These are phyloP conservation scores for Scheffersomyces coipomensis DNA, from an alignment of 805 yeast genomes.

Conservation along the genomic window DNA sequence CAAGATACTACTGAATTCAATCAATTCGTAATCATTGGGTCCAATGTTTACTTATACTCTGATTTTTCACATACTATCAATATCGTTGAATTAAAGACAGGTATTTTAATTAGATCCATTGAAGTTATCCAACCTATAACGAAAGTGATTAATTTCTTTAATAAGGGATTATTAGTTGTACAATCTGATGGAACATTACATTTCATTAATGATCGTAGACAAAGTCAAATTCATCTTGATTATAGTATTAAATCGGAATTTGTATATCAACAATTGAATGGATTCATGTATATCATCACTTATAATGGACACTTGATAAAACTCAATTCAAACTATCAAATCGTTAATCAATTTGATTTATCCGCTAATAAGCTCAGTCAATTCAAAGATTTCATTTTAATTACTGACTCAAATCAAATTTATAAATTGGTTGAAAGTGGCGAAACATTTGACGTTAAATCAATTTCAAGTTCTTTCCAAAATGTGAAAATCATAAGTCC, in stretches of 20 bases:
- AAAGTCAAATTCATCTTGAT: neutral
- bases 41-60: neutral
- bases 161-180: slow-evolving; percentile 1
- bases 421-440: neutral
- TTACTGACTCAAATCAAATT: slow-evolving; percentile 2
- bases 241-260: too few relatives aligned
- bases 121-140: neutral
- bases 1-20: neutral
- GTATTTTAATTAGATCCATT: neutral
- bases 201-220: neutral
- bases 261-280: slow-evolving; percentile 9
- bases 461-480: neutral
- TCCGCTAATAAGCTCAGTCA: slow-evolving; percentile 1
- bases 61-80: neutral
- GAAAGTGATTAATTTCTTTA: neutral
- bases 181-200: neutral
- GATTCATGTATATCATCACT: slow-evolving; percentile 11
- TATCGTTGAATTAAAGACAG: neutral
- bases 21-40: neutral
- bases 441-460: neutral
- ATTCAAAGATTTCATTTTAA: slow-evolving; percentile 5
- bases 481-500: neutral
- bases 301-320: slow-evolving; percentile 5
- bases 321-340: slow-evolving; percentile 5
- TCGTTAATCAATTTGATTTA: neutral